A percentile compares a stretch with the other conserved stretches of the same genome.
phyloP scores from a whole-genome alignment of 495 filamentous ascomycete species.

The Hypomontagnella monticulosa region DNA sequence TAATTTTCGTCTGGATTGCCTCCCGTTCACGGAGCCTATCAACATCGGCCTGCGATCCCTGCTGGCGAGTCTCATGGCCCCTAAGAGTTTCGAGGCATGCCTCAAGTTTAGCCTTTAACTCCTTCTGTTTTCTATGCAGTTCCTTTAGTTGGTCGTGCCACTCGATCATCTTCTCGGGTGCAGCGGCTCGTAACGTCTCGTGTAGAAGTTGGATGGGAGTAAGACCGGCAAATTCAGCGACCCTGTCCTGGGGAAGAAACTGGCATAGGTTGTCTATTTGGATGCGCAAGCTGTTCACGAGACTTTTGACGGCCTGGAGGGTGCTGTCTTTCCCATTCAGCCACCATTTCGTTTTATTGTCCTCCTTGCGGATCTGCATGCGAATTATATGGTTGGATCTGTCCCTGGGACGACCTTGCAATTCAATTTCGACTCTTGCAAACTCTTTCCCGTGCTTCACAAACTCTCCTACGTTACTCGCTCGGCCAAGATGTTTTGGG shows the following conservation, averaged over 20 bases:
- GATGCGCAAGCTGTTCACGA: conserved; percentile 77
- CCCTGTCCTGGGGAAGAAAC: conserved; percentile 96
- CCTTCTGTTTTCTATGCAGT: conserved; percentile 74
- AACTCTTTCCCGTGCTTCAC: conserved; percentile 87
- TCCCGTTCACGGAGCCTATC: conserved; percentile 81
- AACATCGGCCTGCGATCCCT: conserved; percentile 81
- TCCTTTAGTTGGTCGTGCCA: conserved; percentile 80
- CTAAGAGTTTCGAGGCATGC: conserved; percentile 68
- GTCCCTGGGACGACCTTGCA: conserved; percentile 65
- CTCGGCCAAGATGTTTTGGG: conserved; percentile 84
- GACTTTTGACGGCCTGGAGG: conserved; percentile 66
- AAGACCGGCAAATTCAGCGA: conserved; percentile 90
- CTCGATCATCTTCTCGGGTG: conserved; percentile 78
- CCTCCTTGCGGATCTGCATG: conserved; percentile 79
- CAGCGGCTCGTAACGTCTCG: conserved; percentile 88
- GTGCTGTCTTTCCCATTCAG: conserved; percentile 69
- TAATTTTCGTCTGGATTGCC: conserved; percentile 70
- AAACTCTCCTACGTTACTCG: conserved; percentile 85
- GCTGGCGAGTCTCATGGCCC: conserved; percentile 77
- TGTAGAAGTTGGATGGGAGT: conserved; percentile 84
- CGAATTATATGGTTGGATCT: conserved; percentile 74
- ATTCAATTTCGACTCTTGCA: conserved; percentile 88
- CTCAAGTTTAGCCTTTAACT: conserved; percentile 65
- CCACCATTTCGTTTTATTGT: conserved; percentile 78
- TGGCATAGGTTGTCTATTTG: conserved; percentile 98